Evolutionary conservation across 2,329 filamentous ascomycete species (phyloP).

Genomic region (Thelonectria blattea): DNA sequence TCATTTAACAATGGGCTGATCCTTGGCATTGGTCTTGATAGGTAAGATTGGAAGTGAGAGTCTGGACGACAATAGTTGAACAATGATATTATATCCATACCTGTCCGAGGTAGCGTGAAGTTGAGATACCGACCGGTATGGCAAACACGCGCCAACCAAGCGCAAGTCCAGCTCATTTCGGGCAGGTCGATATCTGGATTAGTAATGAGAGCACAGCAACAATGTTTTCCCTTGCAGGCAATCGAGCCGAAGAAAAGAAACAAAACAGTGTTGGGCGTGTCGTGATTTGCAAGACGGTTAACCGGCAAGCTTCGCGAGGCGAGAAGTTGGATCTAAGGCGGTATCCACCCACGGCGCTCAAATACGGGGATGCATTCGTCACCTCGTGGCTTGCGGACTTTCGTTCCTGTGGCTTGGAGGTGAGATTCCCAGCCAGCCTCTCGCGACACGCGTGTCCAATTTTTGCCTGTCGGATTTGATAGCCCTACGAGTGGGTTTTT

Average conservation of each 20-base stretch:
- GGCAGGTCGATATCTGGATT: neutral
- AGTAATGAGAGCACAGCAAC: neutral
- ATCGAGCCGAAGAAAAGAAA: neutral
- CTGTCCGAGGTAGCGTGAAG: neutral
- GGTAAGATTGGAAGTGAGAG: constrained; percentile 12
- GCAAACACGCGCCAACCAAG: neutral
- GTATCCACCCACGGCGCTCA: neutral
- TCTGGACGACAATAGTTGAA: neutral
- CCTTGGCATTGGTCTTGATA: constrained; percentile 1
- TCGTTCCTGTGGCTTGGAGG: constrained; percentile 10
- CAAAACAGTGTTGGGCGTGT: neutral
- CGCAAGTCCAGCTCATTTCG: neutral
- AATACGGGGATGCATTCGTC: constrained; percentile 24
- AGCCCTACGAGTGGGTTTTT: constrained; percentile 7
- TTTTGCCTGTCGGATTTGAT: neutral
- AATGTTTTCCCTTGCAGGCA: neutral
- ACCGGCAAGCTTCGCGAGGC: constrained; percentile 1
- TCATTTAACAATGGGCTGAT: constrained; percentile 1
- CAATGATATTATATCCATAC: constrained; percentile 1
- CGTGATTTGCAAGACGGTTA: neutral
- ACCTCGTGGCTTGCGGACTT: constrained; percentile 12
- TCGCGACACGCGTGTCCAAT: neutral
- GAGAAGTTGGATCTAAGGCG: neutral
- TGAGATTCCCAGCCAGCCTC: constrained; percentile 16
- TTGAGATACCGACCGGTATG: neutral